Evolutionary conservation across 2,329 filamentous ascomycete genomes (phyloP), one percentile per base, ranked within the genome.

Genomic region (Trichoderma arundinaceum): DNA sequence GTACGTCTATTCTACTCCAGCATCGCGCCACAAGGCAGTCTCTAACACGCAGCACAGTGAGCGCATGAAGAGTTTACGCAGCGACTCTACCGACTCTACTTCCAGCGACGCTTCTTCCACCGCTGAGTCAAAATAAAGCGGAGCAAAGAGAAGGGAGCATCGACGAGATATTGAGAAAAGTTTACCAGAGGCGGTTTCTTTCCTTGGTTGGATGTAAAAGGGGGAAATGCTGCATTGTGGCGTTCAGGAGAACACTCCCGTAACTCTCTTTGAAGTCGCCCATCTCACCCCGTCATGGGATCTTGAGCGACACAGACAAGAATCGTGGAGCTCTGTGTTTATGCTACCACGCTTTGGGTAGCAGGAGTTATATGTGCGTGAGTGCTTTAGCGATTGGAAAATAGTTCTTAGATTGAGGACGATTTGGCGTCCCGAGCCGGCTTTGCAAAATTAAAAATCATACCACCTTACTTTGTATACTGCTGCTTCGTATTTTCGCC

Each of bases 1-100:
- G 82, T 83, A 78, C 68, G 81, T 75, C 39, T 19, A 0, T 38
- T 38, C 7, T 38, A 10, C 35, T 38, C 35, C 13, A 7, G 17
- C 43, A 4, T 38, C 5, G 7, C 17, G 15, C 32, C 32, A 33
- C 17, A 32, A 4, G 7, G 15, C 4, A 60, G 35, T 48, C 15
- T 68, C 71, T 69, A 56, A 69, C 53, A 33, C 2, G 44, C 28
- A 35, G 10, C 46, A 7, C 64, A 81, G 79, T 63, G 78, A 81
- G 77, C 78, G 79, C 65, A 66, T 64, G 60, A 81, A 80, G 77
- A 73, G 77, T 52, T 19, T 71, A 41, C 77, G 77, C 65, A 73
- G 73, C 68, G 73, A 73, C 70, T 78, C 78, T 32, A 71, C 73
- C 64, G 77, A 76, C 68, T 79, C 77, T 22, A 70, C 74, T 64